Evolutionary conservation across 495 filamentous ascomycete genomes (phyloP).

Genomic region (Penicillium samsonianum): DNA sequence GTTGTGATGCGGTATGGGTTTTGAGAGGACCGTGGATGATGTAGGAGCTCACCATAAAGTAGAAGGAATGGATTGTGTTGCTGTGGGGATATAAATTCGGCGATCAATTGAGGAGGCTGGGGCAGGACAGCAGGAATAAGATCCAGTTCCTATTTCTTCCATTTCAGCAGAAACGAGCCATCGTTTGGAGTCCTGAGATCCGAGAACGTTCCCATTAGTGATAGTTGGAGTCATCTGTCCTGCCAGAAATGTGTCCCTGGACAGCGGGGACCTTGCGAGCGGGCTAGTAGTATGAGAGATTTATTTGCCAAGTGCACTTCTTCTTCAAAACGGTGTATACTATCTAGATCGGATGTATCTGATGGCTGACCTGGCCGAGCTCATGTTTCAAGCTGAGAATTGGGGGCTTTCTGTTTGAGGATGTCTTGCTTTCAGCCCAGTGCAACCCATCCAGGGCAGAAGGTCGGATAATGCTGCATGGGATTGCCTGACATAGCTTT

Average conservation of each 20-base stretch:
- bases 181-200: too few relatives aligned
- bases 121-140: neutral
- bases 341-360: neutral
- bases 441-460: too few relatives aligned
- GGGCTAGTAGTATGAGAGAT: neutral
- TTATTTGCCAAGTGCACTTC: neutral
- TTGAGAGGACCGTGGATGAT: too few relatives aligned
- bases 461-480: neutral
- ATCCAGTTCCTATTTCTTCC: neutral
- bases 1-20: too few relatives aligned
- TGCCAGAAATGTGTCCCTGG: neutral
- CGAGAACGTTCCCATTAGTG: neutral
- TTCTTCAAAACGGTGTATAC: neutral
- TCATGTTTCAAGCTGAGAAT: slow-evolving; percentile 1
- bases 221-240: neutral
- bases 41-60: neutral
- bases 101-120: neutral
- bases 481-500: neutral
- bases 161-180: neutral
- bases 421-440: neutral
- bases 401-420: neutral
- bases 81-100: neutral
- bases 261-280: neutral
- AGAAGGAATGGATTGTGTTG: neutral
- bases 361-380: neutral